Conservation (phyloP, 148 eudicot genomes). For the Drosera capensis region DNA sequence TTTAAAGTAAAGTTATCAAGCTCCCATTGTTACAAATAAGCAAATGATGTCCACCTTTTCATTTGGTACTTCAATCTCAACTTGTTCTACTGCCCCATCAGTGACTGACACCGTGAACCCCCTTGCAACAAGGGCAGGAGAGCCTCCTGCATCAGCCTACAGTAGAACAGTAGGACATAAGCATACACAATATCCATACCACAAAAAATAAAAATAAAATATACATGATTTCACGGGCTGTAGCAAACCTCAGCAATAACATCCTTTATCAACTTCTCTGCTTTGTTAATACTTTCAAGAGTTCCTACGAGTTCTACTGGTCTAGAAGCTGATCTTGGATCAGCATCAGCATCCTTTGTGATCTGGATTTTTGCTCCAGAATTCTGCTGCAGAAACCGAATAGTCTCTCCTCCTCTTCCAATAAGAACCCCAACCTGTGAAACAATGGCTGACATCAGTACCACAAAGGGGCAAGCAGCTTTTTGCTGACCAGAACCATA, state of each 20-base stretch:
- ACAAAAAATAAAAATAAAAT: neutral
- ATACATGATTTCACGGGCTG: neutral
- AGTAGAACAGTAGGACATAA: neutral
- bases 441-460: conserved; percentile 4
- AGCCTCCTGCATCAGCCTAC: conserved; percentile 98
- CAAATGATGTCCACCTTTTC: conserved; percentile 47
- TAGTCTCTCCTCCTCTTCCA: conserved; percentile 94
- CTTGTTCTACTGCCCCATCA: conserved; percentile 54
- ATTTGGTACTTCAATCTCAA: conserved; percentile 80
- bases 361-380: conserved; percentile 98
- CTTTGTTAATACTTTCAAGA: conserved; percentile 51
- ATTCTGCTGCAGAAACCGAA: conserved; percentile 54
- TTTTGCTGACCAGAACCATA: no score
- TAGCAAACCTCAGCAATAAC: conserved; percentile 81
- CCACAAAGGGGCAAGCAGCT: neutral
- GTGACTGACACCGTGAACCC: conserved; percentile 56
- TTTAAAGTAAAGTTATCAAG: neutral
- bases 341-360: conserved; percentile 82
- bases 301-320: conserved; percentile 75
- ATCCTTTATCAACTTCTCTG: conserved; percentile 78
- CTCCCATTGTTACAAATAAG: no score
- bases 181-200: neutral
- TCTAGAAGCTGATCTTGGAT: conserved; percentile 50
- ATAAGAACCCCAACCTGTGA: conserved; percentile 95
- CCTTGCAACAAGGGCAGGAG: conserved; percentile 90